Evolutionary conservation across 2,329 filamentous ascomycete genomes (phyloP).

Genomic region (Colletotrichum lindemuthianum): DNA sequence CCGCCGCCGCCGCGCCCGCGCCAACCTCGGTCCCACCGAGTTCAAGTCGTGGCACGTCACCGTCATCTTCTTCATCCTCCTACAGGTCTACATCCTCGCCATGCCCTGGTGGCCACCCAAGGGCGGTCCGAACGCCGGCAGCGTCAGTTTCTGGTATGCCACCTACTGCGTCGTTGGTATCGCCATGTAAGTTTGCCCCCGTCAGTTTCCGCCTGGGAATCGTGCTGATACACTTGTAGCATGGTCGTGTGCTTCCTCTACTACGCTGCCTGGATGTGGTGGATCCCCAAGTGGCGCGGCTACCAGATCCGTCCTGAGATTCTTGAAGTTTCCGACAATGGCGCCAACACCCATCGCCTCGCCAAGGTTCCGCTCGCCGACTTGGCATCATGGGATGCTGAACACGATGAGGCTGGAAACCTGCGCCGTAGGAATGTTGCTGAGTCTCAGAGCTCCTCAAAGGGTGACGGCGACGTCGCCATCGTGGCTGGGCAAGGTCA

Average conservation of each 20-base stretch:
- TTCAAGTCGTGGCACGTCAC: constrained; percentile 69
- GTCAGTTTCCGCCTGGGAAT: background rate
- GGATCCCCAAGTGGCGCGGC: constrained; percentile 60
- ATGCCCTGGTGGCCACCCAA: constrained; percentile 79
- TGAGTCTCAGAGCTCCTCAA: constrained; percentile 9
- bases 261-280: constrained; percentile 68
- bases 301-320: constrained; percentile 68
- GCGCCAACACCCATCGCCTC: constrained; percentile 56
- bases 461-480: constrained; percentile 6
- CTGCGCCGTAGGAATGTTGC: constrained; percentile 34
- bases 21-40: constrained; percentile 57
- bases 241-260: constrained; percentile 65
- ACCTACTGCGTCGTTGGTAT: constrained; percentile 75
- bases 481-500: background rate
- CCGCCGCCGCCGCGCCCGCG: constrained; percentile 61
- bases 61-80: constrained; percentile 67
- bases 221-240: constrained; percentile 41
- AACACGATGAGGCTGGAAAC: constrained; percentile 61
- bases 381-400: constrained; percentile 64
- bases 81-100: constrained; percentile 71
- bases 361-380: constrained; percentile 63
- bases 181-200: constrained; percentile 61
- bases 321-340: constrained; percentile 55
- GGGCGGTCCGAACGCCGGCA: constrained; percentile 66
- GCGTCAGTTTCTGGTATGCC: constrained; percentile 79